Evolutionary conservation across 1,284 basidiomycete genomes (phyloP).

Genomic region (Rhodotorula sp.): DNA sequence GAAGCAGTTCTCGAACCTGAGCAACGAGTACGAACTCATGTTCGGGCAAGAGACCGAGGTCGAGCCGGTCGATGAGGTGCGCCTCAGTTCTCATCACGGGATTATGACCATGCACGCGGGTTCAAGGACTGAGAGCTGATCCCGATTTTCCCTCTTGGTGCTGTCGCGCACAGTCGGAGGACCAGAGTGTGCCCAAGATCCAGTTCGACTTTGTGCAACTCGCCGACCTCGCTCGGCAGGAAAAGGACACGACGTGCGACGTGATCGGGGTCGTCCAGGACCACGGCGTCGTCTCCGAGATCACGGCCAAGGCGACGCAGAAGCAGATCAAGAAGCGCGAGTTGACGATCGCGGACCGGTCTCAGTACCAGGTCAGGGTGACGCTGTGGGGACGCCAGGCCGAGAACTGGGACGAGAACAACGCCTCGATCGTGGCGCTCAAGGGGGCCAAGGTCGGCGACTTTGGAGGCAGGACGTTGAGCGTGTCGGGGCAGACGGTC

Average conservation of each 20-base stretch:
- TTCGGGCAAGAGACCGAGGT: conserved; percentile 83
- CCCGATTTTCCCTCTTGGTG: neutral
- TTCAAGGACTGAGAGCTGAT: neutral
- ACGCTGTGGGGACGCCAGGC: conserved; percentile 98
- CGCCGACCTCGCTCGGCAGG: conserved; percentile 61
- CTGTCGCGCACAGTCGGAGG: conserved; percentile 54
- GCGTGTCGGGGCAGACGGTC: conserved; percentile 65
- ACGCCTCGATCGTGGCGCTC: conserved; percentile 70
- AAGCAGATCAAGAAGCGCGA: conserved; percentile 86
- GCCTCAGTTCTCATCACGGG: neutral
- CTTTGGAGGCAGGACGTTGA: conserved; percentile 85
- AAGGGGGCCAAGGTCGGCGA: conserved; percentile 95
- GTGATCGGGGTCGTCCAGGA: conserved; percentile 83
- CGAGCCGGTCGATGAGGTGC: conserved; percentile 54
- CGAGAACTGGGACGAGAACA: conserved; percentile 60
- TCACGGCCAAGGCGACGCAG: conserved; percentile 70
- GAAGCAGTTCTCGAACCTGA: conserved; percentile 89
- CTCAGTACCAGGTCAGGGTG: conserved; percentile 74
- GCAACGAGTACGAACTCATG: conserved; percentile 91
- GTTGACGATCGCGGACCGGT: conserved; percentile 80
- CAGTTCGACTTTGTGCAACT: conserved; percentile 81
- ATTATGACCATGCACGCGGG: conserved; percentile 17
- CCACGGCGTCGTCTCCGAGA: conserved; percentile 64
- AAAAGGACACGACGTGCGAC: conserved; percentile 74
- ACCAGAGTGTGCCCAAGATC: conserved; percentile 69